phyloP scores from a whole-genome alignment of 352 stramenopile genomes.

The Pythium brachiatum region DNA sequence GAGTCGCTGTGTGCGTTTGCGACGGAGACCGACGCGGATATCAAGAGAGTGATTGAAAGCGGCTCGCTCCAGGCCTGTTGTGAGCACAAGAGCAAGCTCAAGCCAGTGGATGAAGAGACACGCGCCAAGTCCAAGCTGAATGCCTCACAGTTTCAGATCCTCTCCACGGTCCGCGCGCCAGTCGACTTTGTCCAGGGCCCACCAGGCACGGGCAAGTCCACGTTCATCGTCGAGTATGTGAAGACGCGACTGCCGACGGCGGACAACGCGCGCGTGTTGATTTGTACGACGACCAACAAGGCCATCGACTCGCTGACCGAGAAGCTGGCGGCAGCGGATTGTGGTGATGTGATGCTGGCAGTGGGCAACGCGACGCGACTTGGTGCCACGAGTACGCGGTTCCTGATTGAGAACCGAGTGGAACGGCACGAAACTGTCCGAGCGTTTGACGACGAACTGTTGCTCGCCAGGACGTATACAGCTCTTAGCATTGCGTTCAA shows the following conservation, averaged over 20 bases:
- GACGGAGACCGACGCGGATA: not conserved
- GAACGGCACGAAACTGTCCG: not conserved
- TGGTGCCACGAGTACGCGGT: not conserved
- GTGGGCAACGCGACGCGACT: constrained; percentile 2
- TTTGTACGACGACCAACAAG: constrained; percentile 7
- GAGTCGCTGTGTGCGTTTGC: not conserved
- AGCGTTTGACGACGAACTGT: not conserved
- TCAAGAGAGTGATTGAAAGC: not conserved
- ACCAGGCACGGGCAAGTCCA: constrained; percentile 7
- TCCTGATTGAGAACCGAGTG: not conserved
- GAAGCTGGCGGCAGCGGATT: not conserved
- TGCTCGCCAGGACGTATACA: not conserved
- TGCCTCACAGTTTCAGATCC: not conserved
- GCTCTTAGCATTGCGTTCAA: not conserved
- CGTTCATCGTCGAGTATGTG: constrained; percentile 1
- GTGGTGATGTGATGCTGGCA: not conserved
- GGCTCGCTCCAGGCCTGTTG: not conserved
- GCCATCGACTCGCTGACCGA: constrained; percentile 8
- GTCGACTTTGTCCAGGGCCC: constrained; percentile 7
- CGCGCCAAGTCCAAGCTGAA: not conserved
- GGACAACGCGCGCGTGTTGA: not conserved
- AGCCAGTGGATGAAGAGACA: not conserved
- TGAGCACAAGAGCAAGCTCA: not conserved
- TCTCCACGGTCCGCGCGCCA: not conserved
- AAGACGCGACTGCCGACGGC: not conserved